Base-by-base conservation (phyloP, 2,329 filamentous ascomycete species). In the Magnaporthiopsis poae region DNA sequence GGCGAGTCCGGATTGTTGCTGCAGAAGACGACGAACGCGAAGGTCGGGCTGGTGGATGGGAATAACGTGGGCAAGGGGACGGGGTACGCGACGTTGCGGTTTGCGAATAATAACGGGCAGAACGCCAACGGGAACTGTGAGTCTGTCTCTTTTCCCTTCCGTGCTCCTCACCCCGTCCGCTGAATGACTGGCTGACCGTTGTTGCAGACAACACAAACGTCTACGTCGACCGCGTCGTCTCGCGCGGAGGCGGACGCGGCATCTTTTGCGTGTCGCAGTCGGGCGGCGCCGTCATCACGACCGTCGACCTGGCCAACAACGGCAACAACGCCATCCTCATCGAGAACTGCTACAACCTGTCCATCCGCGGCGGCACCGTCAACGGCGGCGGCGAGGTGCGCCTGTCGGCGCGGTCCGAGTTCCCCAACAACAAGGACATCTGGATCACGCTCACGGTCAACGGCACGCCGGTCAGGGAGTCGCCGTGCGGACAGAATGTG, bases 281-380 rank as follows among this genome's bases (percentile, higher is more conserved):
- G 0, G 84, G 84, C 0, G 84, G 75, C n/a, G 82, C 77, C 1
- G 79, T 78, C 11, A 86, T 86, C 66, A 73, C 72, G 11, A 75
- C 69, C 5, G 74, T 85, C 25, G 82, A 86, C 69, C 75, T 86
- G 0, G 78, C 81, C 0, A 74, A 76, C 69, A 86, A 85, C 63
- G 83, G 79, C 0, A 84, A 83, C 71, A 86, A 86, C 67, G 80
- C 84, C 0, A 78, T 86, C 27, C 76, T 86, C 1, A 81, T 86
- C 35, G 84, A 86, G 77, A 86, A 86, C 73, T 86, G 84, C 75
- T 86, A 86, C 72, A 82, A 83, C 65, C 69, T 86, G 39, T 73
- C 75, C 1, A 84, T 86, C 71, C 74, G 72, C 1, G 79, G 79
- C 25, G 84, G 84, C 0, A 81, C 77, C 2, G 80, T 86, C 31